Base-by-base conservation (phyloP, 2,329 filamentous ascomycete species). In the Arthroderma sp. region DNA sequence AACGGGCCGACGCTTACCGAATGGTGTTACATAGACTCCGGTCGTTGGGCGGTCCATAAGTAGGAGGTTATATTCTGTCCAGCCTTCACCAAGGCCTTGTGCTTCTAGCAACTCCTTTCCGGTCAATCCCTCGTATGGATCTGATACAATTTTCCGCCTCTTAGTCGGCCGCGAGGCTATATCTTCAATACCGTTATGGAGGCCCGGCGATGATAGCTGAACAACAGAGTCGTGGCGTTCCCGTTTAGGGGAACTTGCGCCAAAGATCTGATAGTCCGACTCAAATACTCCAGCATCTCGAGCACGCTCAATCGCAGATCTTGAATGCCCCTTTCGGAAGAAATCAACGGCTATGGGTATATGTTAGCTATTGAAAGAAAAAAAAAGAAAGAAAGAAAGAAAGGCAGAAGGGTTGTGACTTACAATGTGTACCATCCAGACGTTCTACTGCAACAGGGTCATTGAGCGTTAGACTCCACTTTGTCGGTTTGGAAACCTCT, bases 11-110 rank as follows among this genome's bases (percentile, higher is more conserved):
- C 71, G 67, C 57, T 67, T 70, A 17, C 72, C 72, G 39, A 63
- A 63, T 2, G 70, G 65, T 9, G 74, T 74, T 23, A 75, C 58
- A 58, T 74, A 75, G 9, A 75, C 65, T 8, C 74, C 74, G 11
- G 71, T 65, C 2, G 58, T 60, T 11, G 67, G 63, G n/a, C 70
- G 69, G 28, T 73, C 67, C 51, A 73, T 68, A 3, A 70, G 56
- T 2, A 72, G 57, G 23, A 70, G 64, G 33, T 63, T 71, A 57
- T 73, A 74, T 58, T 72, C 70, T 1, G 71, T 73, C 70, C 70
- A 74, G 1, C 65, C 67, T 54, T 73, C 69, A 58, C 74, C 71
- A 59, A 73, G 61, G 1, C 72, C 72, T 56, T 70, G 63, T 21
- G 70, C 68, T 58, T 72, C 68, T 1, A 74, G 64, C 41, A 63